Evolutionary conservation across 176 grass and related monocot genomes (phyloP), one percentile per base, ranked within the genome.

Genomic region (Triticum turgidum): DNA sequence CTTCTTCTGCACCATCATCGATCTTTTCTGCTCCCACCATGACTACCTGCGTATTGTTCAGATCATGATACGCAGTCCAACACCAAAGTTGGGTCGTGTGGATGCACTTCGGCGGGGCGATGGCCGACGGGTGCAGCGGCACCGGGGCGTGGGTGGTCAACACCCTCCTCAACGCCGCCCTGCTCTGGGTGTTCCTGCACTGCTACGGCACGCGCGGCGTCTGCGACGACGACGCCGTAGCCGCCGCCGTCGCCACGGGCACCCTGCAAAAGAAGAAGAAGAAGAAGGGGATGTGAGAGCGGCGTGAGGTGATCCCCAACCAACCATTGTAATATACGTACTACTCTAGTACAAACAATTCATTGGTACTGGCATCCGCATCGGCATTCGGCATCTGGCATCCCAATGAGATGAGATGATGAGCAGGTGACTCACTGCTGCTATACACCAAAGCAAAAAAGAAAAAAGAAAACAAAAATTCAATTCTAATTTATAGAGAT

Each of bases 121-220:
- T 67, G 61, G 93, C 86, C 14, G 96, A 90, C 27, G 93, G 96
- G 3, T 94, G 93, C 85, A 98, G 89, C 63, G 93, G 96, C 22
- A 98, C 94, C 42, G 93, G 93, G 47, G 96, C 96, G 0, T 96
- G 96, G 96, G 82, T 98, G 1, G 90, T 98, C 89, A 98, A 96
- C 83, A 84, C 93, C 1, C 32, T 96, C 9, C 91, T 98, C 81
- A 95, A 98, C 74, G 93, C 42, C 5, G 90, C 86, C 0, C 81
- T 98, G 51, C 89, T 96, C 21, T 89, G 92, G 84, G 91, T 92
- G 14, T 96, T 98, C 88, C 73, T 98, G 44, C 85, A 92, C 83
- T 98, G 90, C 86, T 94, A 95, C 74, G 86, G 71, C 37, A 88
- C 79, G 84, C 84, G 84, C 35, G 88, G 65, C 44, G 88, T 86